Conservation (phyloP, 1,139 yeast genomes). For the Cylindricascospora bacillispora region DNA sequence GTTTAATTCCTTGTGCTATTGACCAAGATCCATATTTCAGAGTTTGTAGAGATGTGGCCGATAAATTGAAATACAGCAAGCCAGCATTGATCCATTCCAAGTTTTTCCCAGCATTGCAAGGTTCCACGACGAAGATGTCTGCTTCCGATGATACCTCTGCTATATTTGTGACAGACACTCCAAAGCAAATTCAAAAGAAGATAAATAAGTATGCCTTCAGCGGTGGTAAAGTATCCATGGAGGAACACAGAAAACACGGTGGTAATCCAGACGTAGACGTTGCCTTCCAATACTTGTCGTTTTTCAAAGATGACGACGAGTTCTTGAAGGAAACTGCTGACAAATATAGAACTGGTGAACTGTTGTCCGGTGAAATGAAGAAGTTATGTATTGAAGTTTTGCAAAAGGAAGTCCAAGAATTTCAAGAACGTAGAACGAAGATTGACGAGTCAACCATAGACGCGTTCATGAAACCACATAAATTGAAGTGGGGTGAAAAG, state of each 20-base stretch:
- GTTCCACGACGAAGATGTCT: constrained; percentile 93
- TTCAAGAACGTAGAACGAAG: constrained; percentile 64
- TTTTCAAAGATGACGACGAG: constrained; percentile 81
- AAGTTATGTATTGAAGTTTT: constrained; percentile 70
- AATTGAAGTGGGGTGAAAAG: constrained; percentile 58
- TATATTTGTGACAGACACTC: constrained; percentile 89
- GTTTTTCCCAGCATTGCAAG: constrained; percentile 98
- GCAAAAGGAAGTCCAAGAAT: constrained; percentile 63
- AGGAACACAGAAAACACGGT: constrained; percentile 80
- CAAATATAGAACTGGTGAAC: constrained; percentile 65
- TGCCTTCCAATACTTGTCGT: constrained; percentile 82
- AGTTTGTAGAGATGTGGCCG: constrained; percentile 95
- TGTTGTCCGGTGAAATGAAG: constrained; percentile 90
- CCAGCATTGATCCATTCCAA: constrained; percentile 89
- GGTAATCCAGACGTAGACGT: constrained; percentile 96
- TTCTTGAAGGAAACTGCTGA: constrained; percentile 50
- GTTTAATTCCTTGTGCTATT: constrained; percentile 97
- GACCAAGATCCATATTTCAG: constrained; percentile 99
- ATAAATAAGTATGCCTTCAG: constrained; percentile 94
- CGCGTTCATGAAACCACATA: constrained; percentile 75
- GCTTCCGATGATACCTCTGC: constrained; percentile 80
- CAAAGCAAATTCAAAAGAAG: constrained; percentile 84
- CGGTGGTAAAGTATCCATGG: constrained; percentile 82
- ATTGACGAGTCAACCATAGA: constrained; percentile 58
- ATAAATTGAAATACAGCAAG: constrained; percentile 76